Evolutionary conservation across 2,329 filamentous ascomycete genomes (phyloP).

Genomic region (Calonectria ilicicola): DNA sequence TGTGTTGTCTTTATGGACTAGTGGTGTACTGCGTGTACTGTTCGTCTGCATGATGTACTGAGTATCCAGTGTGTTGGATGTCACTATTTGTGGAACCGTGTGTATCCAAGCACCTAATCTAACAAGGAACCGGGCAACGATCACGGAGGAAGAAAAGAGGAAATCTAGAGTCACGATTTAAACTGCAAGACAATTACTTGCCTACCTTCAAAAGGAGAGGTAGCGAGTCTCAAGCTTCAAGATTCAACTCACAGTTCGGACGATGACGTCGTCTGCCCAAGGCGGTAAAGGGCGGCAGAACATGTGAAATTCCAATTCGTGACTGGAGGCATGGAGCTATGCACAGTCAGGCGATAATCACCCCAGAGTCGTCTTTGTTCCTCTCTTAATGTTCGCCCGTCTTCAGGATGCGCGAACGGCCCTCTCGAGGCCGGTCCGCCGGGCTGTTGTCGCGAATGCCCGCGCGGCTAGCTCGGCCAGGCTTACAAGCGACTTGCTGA

Average conservation of each 20-base stretch:
- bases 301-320: constrained; percentile 30
- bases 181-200: background rate
- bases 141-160: background rate
- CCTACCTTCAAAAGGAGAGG: background rate
- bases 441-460: background rate
- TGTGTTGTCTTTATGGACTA: constrained; percentile 4
- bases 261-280: constrained; percentile 15
- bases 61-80: background rate
- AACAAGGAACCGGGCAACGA: background rate
- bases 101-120: background rate
- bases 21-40: constrained; percentile 1
- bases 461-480: constrained; percentile 11
- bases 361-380: background rate
- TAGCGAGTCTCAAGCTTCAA: background rate
- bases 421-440: constrained; percentile 26
- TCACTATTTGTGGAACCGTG: background rate
- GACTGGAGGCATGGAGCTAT: background rate
- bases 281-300: constrained; percentile 38
- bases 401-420: constrained; percentile 27
- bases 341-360: background rate
- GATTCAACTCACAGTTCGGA: background rate
- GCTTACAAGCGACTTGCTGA: constrained; percentile 9
- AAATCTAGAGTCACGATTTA: background rate
- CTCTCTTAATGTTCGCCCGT: constrained; percentile 35
- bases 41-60: background rate